Base-by-base conservation (phyloP, 2,329 filamentous ascomycete genomes). In the Talaromyces islandicus region DNA sequence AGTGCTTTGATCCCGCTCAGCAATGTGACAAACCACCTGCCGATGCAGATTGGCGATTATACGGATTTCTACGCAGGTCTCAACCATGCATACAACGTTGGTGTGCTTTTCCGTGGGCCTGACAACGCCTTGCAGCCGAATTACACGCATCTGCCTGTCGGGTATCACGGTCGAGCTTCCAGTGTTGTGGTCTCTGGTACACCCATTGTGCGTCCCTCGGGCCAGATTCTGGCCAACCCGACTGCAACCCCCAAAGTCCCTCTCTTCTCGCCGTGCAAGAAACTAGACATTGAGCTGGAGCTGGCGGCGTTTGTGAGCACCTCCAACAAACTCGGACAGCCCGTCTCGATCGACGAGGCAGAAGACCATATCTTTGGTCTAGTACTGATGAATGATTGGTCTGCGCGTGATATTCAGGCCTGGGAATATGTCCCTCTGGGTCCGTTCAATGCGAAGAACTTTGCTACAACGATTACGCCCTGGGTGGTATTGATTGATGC, bases 331-430 rank as follows among this genome's bases (percentile, higher is more conserved):
- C 78, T 91, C 68, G 89, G 90, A 7, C 76, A 82, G 58, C 82
- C 85, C 0, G 80, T 94, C 21, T 74, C 79, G 0, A 82, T 92
- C 24, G 75, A 78, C 2, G 77, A 87, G 51, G 90, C 90, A 0
- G 85, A 87, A 57, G 83, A 90, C 19, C 81, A 86, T 67, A 81
- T 95, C 29, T 94, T 94, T 69, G 91, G 91, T 14, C 81, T 91
- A 27, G 90, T 94, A 0, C 75, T 95, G 60, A 83, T 95, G 80
- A 95, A 95, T 67, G 91, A 95, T 74, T 95, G 91, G 91, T 91
- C 87, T 58, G 90, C 90, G 4, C 80, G 90, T 64, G 90, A 94
- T 67, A 87, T 94, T 55, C 91, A 95, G 71, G 83, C 83, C 0
- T 94, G 89, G 89, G 91, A 95, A 73, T 92, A 92, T 66, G 82